These are phyloP conservation scores for Pyricularia pennisetigena DNA, from an alignment of 2,329 filamentous ascomycete genomes.

Conservation along the genomic window DNA sequence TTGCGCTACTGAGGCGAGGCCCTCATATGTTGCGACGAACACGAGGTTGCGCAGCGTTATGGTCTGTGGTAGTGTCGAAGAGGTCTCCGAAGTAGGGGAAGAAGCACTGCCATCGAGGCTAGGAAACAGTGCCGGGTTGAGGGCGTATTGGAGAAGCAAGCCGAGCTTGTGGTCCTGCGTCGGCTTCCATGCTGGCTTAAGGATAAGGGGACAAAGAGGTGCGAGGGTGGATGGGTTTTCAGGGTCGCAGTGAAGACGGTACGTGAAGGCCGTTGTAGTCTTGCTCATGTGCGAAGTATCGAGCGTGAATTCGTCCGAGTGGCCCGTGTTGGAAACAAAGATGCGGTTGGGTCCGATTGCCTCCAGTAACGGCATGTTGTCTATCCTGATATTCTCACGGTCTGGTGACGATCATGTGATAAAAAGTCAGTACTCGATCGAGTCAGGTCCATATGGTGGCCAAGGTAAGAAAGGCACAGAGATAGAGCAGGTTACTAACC, in stretches of 20 bases:
- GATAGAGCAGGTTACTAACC: slow-evolving; percentile 27
- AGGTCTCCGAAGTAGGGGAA: background rate
- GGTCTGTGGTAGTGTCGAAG: slow-evolving; percentile 18
- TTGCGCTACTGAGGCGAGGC: slow-evolving; percentile 57
- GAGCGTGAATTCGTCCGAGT: slow-evolving; percentile 70
- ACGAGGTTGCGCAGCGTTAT: slow-evolving; percentile 59
- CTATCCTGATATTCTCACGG: slow-evolving; percentile 65
- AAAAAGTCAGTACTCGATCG: slow-evolving; percentile 3
- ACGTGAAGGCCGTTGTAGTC: slow-evolving; percentile 80
- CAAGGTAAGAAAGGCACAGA: background rate
- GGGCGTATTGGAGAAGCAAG: slow-evolving; percentile 71
- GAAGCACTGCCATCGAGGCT: slow-evolving; percentile 26
- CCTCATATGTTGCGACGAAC: slow-evolving; percentile 62
- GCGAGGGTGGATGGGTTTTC: slow-evolving; percentile 39
- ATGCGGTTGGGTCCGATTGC: slow-evolving; percentile 90
- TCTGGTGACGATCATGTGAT: slow-evolving; percentile 21
- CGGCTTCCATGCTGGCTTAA: slow-evolving; percentile 73
- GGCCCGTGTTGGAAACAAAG: slow-evolving; percentile 62
- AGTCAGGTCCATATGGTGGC: background rate
- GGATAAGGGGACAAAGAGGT: slow-evolving; percentile 59
- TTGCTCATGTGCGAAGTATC: slow-evolving; percentile 60
- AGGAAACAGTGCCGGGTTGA: slow-evolving; percentile 49
- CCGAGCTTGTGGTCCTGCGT: slow-evolving; percentile 72
- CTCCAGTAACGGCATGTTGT: slow-evolving; percentile 81
- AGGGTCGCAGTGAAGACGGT: slow-evolving; percentile 59